Evolutionary conservation across 2,329 filamentous ascomycete genomes (phyloP).

Genomic region (Aureobasidium melanogenum): DNA sequence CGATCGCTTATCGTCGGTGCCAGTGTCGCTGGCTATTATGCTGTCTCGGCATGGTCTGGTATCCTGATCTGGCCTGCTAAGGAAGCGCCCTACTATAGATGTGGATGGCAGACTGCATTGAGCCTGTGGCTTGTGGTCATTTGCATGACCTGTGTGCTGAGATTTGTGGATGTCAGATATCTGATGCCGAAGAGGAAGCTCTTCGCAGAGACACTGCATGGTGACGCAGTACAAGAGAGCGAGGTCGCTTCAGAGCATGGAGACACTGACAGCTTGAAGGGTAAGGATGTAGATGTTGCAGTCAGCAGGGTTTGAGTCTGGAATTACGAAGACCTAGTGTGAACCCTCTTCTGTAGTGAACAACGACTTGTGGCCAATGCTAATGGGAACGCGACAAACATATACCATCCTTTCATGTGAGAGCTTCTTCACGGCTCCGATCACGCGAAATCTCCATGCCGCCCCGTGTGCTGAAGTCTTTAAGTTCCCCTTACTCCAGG

Average conservation of each 20-base stretch:
- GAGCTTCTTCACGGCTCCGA: no score
- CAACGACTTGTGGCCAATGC: no score
- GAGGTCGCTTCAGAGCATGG: background rate
- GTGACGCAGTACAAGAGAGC: background rate
- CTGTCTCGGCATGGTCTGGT: constrained; percentile 44
- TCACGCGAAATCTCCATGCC: no score
- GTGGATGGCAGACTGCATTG: constrained; percentile 41
- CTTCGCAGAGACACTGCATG: constrained; percentile 13
- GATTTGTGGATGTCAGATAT: constrained; percentile 37
- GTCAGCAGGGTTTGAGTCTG: background rate
- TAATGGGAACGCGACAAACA: no score
- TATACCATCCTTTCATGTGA: no score
- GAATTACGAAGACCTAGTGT: no score
- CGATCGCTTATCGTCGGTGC: constrained; percentile 42
- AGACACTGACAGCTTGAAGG: background rate
- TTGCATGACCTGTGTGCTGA: constrained; percentile 36
- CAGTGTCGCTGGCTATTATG: constrained; percentile 42
- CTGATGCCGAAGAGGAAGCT: constrained; percentile 22
- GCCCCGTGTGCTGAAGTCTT: no score
- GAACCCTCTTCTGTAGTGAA: no score
- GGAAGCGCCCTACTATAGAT: constrained; percentile 42
- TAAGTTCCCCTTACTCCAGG: no score
- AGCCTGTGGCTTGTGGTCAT: constrained; percentile 38
- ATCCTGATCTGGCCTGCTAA: constrained; percentile 45
- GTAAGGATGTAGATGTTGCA: constrained; percentile 7